phyloP scores from a whole-genome alignment of 345 rosid genomes.

The Eucalyptus sp. region DNA sequence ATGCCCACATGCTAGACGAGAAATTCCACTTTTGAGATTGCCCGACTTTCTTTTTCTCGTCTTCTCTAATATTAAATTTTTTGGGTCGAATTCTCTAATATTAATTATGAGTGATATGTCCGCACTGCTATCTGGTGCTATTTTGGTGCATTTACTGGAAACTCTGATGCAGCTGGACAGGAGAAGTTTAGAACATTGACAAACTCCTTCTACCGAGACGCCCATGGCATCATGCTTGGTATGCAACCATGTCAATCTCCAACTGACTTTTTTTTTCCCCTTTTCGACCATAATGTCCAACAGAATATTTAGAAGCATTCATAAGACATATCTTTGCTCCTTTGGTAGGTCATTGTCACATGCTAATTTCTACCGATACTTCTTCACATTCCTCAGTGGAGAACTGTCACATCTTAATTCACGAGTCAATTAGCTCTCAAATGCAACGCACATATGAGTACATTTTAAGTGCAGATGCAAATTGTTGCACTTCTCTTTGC shows the following conservation, averaged over 20 bases:
- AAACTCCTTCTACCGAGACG: constrained; percentile 42
- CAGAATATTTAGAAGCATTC: background rate
- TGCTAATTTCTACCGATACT: background rate
- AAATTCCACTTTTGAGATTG: background rate
- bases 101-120: background rate
- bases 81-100: background rate
- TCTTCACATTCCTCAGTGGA: background rate
- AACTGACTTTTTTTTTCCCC: background rate
- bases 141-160: background rate
- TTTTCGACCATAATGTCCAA: background rate
- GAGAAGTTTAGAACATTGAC: constrained; percentile 44
- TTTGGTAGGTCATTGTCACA: background rate
- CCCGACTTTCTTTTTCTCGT: background rate
- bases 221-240: constrained; percentile 42
- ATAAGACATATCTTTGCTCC: background rate
- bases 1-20: background rate
- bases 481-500: background rate
- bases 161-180: constrained; percentile 34
- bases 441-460: background rate
- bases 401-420: background rate
- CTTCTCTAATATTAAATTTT: background rate
- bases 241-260: background rate
- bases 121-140: background rate
- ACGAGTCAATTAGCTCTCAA: background rate
- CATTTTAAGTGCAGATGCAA: background rate